A percentile compares a stretch with the other conserved stretches of the same genome.
phyloP scores from a whole-genome alignment of 108 stramenopile genomes.

The Pseudonitzschia pungens region DNA sequence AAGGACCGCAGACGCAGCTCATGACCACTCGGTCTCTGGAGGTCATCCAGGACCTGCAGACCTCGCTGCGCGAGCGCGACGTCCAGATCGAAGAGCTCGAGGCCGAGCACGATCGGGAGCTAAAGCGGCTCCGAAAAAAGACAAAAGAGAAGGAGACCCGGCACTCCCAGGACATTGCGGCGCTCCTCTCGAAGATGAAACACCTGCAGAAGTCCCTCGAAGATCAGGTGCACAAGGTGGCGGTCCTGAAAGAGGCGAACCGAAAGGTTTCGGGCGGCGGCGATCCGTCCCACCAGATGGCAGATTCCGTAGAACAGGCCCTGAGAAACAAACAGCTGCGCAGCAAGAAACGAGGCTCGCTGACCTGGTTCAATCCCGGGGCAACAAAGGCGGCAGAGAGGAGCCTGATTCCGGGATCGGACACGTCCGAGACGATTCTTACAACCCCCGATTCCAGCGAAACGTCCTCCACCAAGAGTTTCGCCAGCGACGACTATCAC shows the following conservation, averaged over 20 bases:
- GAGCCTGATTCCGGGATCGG: not conserved
- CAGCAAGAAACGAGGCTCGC: not conserved
- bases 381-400: not conserved
- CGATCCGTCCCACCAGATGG: not conserved
- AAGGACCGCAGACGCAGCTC: not conserved
- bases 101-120: not conserved
- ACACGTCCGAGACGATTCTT: not conserved
- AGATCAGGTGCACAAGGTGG: not conserved
- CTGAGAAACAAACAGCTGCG: not conserved
- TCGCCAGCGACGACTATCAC: not conserved
- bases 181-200: not conserved
- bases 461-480: not conserved
- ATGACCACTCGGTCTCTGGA: not conserved
- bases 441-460: not conserved
- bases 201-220: not conserved
- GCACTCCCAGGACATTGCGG: not conserved
- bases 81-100: not conserved
- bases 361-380: not conserved
- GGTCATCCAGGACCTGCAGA: not conserved
- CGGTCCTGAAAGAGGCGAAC: not conserved
- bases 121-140: not conserved
- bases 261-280: not conserved
- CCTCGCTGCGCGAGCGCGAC: not conserved
- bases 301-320: not conserved
- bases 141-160: not conserved